phyloP scores from a whole-genome alignment of 23 red algal species.

The Pyropia haitanensis region DNA sequence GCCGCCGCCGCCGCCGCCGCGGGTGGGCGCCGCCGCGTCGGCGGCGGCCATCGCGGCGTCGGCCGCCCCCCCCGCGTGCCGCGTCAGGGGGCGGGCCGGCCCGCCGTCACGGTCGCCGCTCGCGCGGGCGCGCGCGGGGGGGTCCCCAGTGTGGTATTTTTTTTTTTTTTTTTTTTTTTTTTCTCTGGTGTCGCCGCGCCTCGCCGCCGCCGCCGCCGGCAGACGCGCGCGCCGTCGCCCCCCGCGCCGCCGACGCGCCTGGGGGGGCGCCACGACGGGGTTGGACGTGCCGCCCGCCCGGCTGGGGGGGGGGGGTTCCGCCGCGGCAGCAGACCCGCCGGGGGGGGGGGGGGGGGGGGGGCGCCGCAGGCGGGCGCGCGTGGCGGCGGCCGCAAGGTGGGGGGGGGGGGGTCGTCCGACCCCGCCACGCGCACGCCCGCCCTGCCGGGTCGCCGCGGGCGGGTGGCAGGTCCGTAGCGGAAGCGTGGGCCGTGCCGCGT shows the following conservation, averaged over 20 bases:
- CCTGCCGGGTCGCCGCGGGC: too few relatives aligned
- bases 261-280: neutral
- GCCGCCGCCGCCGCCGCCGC: neutral
- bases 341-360: neutral
- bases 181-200: neutral
- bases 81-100: constrained; percentile 28
- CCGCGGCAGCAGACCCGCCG: neutral
- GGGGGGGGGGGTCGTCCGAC: too few relatives aligned
- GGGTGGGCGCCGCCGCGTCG: neutral
- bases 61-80: neutral
- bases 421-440: too few relatives aligned
- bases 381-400: too few relatives aligned
- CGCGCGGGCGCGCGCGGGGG: neutral
- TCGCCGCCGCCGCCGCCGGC: neutral
- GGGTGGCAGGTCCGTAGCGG: too few relatives aligned
- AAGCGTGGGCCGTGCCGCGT: too few relatives aligned
- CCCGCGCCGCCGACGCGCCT: neutral
- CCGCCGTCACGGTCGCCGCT: constrained; percentile 8
- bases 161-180: constrained; percentile 2
- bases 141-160: neutral
- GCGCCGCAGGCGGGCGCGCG: too few relatives aligned
- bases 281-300: neutral
- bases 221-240: neutral
- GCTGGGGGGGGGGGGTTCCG: neutral
- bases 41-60: neutral